Evolutionary conservation across 441 rosid species (phyloP).

Genomic region (Metrosideros polymorpha): DNA sequence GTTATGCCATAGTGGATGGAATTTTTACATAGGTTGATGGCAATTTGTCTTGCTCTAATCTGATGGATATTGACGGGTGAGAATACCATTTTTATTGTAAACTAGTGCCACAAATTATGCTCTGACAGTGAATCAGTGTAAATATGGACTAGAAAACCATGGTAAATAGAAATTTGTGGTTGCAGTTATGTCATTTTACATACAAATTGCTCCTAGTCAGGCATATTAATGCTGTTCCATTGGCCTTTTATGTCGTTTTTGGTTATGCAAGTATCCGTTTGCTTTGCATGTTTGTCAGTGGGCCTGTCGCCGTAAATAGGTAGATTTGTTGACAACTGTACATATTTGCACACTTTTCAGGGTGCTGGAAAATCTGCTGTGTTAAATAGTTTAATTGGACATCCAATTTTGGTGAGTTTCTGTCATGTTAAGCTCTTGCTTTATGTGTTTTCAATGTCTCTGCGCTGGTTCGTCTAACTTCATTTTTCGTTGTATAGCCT

Average conservation of each 20-base stretch:
- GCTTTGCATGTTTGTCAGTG: neutral
- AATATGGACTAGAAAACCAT: neutral
- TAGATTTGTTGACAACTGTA: neutral
- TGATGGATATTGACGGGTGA: neutral
- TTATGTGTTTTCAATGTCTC: neutral
- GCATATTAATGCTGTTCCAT: neutral
- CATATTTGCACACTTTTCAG: neutral
- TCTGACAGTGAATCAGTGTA: neutral
- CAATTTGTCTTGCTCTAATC: neutral
- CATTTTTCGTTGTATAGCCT: neutral
- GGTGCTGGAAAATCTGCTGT: slow-evolving; percentile 84
- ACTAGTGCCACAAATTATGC: neutral
- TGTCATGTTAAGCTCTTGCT: neutral
- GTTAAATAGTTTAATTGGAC: slow-evolving; percentile 85
- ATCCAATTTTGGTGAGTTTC: slow-evolving; percentile 35
- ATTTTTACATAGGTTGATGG: neutral
- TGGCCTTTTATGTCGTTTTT: neutral
- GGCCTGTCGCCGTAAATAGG: neutral
- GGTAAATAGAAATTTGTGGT: neutral
- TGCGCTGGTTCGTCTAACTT: neutral
- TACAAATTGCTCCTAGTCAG: neutral
- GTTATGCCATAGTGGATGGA: neutral
- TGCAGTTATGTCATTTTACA: neutral
- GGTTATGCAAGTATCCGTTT: neutral
- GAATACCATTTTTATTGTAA: neutral